These are phyloP conservation scores for Bipolaris victoriae DNA, from an alignment of 2,329 filamentous ascomycete genomes.

Conservation along the genomic window DNA sequence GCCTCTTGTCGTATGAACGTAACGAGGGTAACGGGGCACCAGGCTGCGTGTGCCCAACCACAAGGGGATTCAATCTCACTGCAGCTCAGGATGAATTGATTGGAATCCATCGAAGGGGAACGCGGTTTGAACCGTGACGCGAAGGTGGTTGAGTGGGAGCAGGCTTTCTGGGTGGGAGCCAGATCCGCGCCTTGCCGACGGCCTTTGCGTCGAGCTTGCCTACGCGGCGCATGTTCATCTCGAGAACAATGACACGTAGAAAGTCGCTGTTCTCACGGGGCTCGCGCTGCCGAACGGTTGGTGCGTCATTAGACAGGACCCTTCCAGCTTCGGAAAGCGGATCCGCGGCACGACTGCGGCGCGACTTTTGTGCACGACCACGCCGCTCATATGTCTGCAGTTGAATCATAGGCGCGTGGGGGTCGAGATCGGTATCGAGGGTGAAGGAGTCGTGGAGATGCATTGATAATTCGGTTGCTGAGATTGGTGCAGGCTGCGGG, in stretches of 20 bases:
- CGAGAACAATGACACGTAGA: constrained; percentile 67
- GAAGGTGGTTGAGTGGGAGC: constrained; percentile 36
- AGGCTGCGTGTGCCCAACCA: constrained; percentile 30
- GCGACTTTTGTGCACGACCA: constrained; percentile 36
- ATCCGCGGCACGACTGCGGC: constrained; percentile 37
- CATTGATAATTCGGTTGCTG: constrained; percentile 48
- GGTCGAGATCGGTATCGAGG: constrained; percentile 42
- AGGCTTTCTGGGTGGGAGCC: constrained; percentile 63
- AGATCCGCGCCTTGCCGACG: constrained; percentile 63
- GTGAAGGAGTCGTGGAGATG: constrained; percentile 49
- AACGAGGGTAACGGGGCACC: constrained; percentile 6
- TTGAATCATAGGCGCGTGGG: constrained; percentile 63
- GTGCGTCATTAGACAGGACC: constrained; percentile 46
- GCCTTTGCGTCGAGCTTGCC: constrained; percentile 65
- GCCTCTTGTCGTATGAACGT: constrained; percentile 12
- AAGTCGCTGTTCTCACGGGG: constrained; percentile 69
- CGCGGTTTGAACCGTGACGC: constrained; percentile 31
- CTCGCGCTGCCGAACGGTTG: constrained; percentile 63
- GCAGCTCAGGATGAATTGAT: constrained; percentile 26
- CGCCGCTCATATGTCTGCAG: constrained; percentile 65
- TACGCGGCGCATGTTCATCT: constrained; percentile 71
- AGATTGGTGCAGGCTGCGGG: constrained; percentile 54
- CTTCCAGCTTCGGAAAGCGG: constrained; percentile 53
- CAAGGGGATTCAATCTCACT: constrained; percentile 5
- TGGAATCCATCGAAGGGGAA: constrained; percentile 48